A percentile compares a stretch with the other conserved stretches of the same genome.
Conservation (phyloP, 1,139 yeast genomes). For the Pichia cactophila region DNA sequence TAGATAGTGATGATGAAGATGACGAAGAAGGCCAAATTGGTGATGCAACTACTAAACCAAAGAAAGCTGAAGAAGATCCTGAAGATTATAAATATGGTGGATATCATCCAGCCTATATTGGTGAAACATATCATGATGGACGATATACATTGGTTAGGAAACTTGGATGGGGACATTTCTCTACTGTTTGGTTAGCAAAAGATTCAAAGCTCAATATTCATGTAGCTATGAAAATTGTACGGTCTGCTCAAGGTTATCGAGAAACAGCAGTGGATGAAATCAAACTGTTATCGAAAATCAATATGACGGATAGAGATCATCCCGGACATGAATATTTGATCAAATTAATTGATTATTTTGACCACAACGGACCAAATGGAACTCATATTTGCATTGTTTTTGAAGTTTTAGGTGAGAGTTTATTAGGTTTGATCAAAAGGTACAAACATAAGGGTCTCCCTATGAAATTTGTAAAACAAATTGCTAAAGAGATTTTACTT, state of each 20-base stretch:
- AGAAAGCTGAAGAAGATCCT: slow-evolving; percentile 51
- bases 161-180: slow-evolving; percentile 88
- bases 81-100: slow-evolving; percentile 78
- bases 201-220: slow-evolving; percentile 49
- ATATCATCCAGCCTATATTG: slow-evolving; percentile 76
- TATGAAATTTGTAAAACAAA: slow-evolving; percentile 64
- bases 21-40: slow-evolving; percentile 18
- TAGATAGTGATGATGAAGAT: slow-evolving; percentile 14
- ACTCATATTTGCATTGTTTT: slow-evolving; percentile 83
- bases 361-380: slow-evolving; percentile 76
- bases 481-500: slow-evolving; percentile 66
- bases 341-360: slow-evolving; percentile 64
- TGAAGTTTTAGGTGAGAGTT: slow-evolving; percentile 79
- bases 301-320: slow-evolving; percentile 46
- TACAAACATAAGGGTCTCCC: slow-evolving; percentile 70
- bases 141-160: slow-evolving; percentile 66
- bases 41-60: not conserved
- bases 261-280: slow-evolving; percentile 88
- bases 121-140: slow-evolving; percentile 59
- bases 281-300: slow-evolving; percentile 45
- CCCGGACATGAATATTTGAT: slow-evolving; percentile 71
- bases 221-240: slow-evolving; percentile 80
- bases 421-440: slow-evolving; percentile 61
- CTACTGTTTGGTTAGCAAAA: slow-evolving; percentile 81
- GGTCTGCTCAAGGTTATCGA: slow-evolving; percentile 50